Evolutionary conservation across 108 stramenopile genomes (phyloP).

Genomic region (Discostella stelligeroides): DNA sequence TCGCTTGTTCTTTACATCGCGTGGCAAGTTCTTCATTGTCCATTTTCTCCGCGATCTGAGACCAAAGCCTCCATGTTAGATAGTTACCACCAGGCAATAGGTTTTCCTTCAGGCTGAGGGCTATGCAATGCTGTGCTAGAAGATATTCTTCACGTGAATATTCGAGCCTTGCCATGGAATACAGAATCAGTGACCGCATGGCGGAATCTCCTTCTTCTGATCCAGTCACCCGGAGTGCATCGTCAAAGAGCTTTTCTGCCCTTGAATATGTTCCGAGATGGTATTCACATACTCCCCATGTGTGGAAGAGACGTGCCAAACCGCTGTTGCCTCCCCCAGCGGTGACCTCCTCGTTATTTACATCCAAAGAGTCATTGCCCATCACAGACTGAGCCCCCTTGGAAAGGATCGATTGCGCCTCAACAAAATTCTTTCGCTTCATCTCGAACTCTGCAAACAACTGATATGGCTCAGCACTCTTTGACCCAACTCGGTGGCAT

Average conservation of each 20-base stretch:
- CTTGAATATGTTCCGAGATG: slow-evolving; percentile 58
- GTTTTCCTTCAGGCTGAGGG: slow-evolving; percentile 71
- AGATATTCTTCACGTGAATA: slow-evolving; percentile 54
- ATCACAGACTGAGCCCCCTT: slow-evolving; percentile 59
- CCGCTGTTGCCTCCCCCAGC: slow-evolving; percentile 38
- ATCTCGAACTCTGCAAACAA: slow-evolving; percentile 74
- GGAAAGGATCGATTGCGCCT: slow-evolving; percentile 61
- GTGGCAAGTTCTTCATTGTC: slow-evolving; percentile 55
- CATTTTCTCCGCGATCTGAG: slow-evolving; percentile 62
- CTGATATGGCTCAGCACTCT: slow-evolving; percentile 61
- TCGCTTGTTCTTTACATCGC: slow-evolving; percentile 52
- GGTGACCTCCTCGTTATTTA: neutral
- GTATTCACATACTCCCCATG: slow-evolving; percentile 82
- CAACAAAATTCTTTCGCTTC: slow-evolving; percentile 47
- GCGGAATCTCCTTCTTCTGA: slow-evolving; percentile 47
- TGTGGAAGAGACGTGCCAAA: slow-evolving; percentile 58
- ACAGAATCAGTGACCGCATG: slow-evolving; percentile 63
- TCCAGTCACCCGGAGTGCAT: slow-evolving; percentile 62
- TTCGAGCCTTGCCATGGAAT: slow-evolving; percentile 67
- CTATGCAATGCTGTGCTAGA: slow-evolving; percentile 79
- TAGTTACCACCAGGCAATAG: slow-evolving; percentile 57
- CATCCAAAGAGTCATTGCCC: slow-evolving; percentile 9
- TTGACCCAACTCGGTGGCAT: slow-evolving; percentile 43
- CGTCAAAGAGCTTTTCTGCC: slow-evolving; percentile 69
- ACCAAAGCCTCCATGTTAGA: slow-evolving; percentile 73